Conservation (phyloP, 2,329 filamentous ascomycete genomes). For the Clarireedia monteithiana region DNA sequence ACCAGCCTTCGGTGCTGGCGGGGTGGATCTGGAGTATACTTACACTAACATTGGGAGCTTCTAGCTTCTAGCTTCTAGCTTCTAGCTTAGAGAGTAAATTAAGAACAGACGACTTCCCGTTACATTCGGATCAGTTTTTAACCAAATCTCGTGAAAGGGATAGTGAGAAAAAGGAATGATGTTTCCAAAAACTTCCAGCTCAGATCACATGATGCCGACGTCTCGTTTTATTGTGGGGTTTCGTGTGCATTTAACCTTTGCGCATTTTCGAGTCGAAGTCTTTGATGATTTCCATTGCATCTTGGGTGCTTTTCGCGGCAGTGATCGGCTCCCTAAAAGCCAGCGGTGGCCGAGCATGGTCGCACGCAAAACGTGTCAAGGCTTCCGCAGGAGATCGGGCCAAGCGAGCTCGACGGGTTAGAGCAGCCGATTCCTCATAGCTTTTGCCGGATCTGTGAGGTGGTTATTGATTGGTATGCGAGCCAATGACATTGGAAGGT, state of each 20-base stretch:
- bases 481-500: background rate
- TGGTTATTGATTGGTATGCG: background rate
- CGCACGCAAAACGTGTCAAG: background rate
- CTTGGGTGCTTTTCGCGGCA: background rate
- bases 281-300: background rate
- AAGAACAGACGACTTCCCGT: too few species aligned
- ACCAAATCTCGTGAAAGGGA: too few species aligned
- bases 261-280: conserved; percentile 4
- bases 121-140: too few species aligned
- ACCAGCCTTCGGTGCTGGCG: too few species aligned
- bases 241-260: background rate
- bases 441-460: background rate
- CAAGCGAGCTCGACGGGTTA: background rate
- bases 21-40: too few species aligned
- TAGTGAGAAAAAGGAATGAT: too few species aligned
- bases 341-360: background rate
- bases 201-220: too few species aligned
- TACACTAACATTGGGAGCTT: too few species aligned
- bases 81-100: too few species aligned
- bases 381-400: background rate
- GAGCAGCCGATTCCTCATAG: background rate
- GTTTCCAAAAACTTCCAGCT: too few species aligned
- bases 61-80: too few species aligned
- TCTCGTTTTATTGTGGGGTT: background rate
- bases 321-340: conserved; percentile 2